Evolutionary conservation across 371 early-diverging fungal genomes (phyloP), one percentile per base, ranked within the genome.

Genomic region (Coemansia sp.): DNA sequence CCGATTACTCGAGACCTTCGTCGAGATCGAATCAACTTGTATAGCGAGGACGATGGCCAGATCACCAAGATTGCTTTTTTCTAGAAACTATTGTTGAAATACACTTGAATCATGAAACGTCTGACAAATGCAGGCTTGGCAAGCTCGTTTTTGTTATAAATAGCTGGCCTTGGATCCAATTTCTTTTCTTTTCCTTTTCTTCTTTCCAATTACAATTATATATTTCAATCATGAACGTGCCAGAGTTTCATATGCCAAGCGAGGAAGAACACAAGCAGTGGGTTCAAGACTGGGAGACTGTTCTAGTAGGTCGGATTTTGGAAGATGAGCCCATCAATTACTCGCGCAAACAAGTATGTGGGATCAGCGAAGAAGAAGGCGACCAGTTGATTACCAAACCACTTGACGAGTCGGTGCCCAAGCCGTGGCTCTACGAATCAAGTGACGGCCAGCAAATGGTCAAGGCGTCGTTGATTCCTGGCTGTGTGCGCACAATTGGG

Each of bases 1-100:
- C 72, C 64, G 1, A 62, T 71, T 21, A 76, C 76, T 8, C 72
- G 76, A 52, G 76, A 75, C 59, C 53, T 75, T 54, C 64, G 71
- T 1, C 58, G 55, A 2, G 24, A 58, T 37, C 61, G 76, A 14
- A 50, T 75, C 54, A 75, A 75, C 51, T 21, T 75, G 26, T 51
- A 63, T 24, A 63, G 64, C 55, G 47, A 61, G 13, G 48, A 52
- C n/a, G 29, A 64, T 3, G 76, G 64, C 42, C 3, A 39, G n/a
- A 64, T 75, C 27, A 57, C 37, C 29, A 29, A 42, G 5, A 58
- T 75, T 4, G 31, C 26, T 14, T 75, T 67, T 51, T 59, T 34
- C 48, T 72, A 71, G 53, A 13, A 13, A 22, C 37, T 37, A 37
- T 37, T 37, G 37, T 37, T 37, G 37, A 37, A 37, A 37, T 37